Evolutionary conservation across 345 rosid species (phyloP).

Genomic region (Viola odorata): DNA sequence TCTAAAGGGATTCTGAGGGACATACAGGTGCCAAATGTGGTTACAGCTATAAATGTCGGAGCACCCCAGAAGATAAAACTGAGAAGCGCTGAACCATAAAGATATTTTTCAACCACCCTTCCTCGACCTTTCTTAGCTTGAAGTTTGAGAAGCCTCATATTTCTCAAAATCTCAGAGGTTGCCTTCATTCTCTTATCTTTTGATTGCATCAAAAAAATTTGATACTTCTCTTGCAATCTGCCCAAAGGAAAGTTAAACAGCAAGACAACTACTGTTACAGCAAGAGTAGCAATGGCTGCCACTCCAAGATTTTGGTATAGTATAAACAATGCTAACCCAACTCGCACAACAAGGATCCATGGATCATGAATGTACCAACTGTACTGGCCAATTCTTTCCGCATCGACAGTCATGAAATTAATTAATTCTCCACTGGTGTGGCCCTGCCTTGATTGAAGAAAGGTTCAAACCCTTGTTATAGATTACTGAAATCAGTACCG

Average conservation of each 20-base stretch:
- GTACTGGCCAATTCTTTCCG: slow-evolving; percentile 24
- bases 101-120: slow-evolving; percentile 29
- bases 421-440: slow-evolving; percentile 31
- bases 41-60: slow-evolving; percentile 22
- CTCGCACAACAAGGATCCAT: slow-evolving; percentile 28
- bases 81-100: slow-evolving; percentile 14
- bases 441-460: slow-evolving; percentile 27
- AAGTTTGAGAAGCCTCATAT: slow-evolving; percentile 35
- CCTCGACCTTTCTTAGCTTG: slow-evolving; percentile 26
- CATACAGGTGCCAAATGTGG: slow-evolving; percentile 31
- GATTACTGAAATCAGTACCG: slow-evolving; percentile 14
- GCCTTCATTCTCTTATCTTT: slow-evolving; percentile 33
- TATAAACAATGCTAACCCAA: slow-evolving; percentile 23
- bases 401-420: slow-evolving; percentile 34
- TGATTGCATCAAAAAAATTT: slow-evolving; percentile 26
- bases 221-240: slow-evolving; percentile 22
- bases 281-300: slow-evolving; percentile 16
- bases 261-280: slow-evolving; percentile 21
- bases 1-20: slow-evolving; percentile 24
- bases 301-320: slow-evolving; percentile 27
- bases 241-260: slow-evolving; percentile 23
- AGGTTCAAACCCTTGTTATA: slow-evolving; percentile 26
- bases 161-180: slow-evolving; percentile 24
- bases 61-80: slow-evolving; percentile 21
- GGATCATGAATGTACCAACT: slow-evolving; percentile 26